phyloP scores from a whole-genome alignment of 1,284 basidiomycete genomes.

The Inonotus hispidus region DNA sequence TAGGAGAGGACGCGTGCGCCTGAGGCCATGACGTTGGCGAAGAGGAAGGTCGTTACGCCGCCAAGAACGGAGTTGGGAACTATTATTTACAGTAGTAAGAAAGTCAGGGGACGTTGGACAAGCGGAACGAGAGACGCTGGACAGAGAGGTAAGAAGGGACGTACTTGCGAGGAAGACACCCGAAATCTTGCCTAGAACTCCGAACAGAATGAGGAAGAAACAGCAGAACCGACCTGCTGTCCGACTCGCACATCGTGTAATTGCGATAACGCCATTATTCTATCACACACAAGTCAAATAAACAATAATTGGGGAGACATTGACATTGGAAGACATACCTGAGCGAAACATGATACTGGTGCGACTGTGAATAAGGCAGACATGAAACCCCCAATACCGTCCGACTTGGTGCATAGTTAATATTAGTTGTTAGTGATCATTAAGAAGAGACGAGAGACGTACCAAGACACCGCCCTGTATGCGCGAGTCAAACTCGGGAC shows the following conservation, averaged over 20 bases:
- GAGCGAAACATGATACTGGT: conserved; percentile 77
- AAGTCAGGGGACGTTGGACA: too few relatives aligned
- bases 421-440: background rate
- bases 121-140: background rate
- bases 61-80: conserved; percentile 79
- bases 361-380: conserved; percentile 79
- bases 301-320: background rate
- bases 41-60: conserved; percentile 65
- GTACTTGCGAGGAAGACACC: conserved; percentile 71
- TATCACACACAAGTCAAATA: conserved; percentile 24
- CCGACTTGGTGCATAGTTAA: conserved; percentile 38
- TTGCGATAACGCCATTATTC: conserved; percentile 78
- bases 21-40: conserved; percentile 55
- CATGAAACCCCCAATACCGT: conserved; percentile 69
- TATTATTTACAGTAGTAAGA: too few relatives aligned
- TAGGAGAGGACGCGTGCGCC: conserved; percentile 72
- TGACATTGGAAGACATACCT: conserved; percentile 31
- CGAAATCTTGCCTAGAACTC: conserved; percentile 73
- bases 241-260: conserved; percentile 74
- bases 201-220: conserved; percentile 66
- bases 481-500: conserved; percentile 69
- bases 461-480: conserved; percentile 84
- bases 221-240: conserved; percentile 71
- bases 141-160: conserved; percentile 21
- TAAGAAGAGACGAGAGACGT: conserved; percentile 25